Conservation (phyloP, 176 grass and related monocot species). For the Musa schizocarpa region DNA sequence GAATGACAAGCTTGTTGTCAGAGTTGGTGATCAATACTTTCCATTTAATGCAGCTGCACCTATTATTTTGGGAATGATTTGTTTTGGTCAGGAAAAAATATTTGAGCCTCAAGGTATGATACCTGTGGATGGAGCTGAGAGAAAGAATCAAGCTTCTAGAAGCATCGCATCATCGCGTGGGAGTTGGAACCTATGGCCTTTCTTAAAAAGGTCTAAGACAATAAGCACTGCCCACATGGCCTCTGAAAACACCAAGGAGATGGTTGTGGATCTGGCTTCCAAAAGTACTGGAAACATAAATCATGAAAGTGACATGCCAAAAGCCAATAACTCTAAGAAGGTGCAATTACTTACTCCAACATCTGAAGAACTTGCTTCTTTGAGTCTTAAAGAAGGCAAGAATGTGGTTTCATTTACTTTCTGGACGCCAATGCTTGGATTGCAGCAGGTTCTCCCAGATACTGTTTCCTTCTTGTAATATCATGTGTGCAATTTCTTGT, state of each 20-base stretch:
- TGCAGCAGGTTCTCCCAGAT: slow-evolving; percentile 61
- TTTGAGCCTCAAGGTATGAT: slow-evolving; percentile 71
- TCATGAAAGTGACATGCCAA: slow-evolving; percentile 27
- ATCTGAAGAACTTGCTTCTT: slow-evolving; percentile 66
- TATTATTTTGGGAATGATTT: slow-evolving; percentile 44
- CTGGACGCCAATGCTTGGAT: slow-evolving; percentile 78
- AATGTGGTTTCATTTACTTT: slow-evolving; percentile 80
- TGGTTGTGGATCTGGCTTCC: slow-evolving; percentile 10
- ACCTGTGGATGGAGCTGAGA: slow-evolving; percentile 40
- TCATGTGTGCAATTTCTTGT: not conserved
- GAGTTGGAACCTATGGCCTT: slow-evolving; percentile 88
- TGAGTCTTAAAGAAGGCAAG: slow-evolving; percentile 80
- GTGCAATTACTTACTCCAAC: slow-evolving; percentile 58
- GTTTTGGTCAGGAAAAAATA: slow-evolving; percentile 60
- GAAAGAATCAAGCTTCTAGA: slow-evolving; percentile 22
- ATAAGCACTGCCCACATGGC: slow-evolving; percentile 28
- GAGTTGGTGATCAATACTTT: slow-evolving; percentile 58
- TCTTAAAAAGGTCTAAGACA: slow-evolving; percentile 58
- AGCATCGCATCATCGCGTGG: slow-evolving; percentile 32
- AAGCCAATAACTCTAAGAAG: slow-evolving; percentile 38
- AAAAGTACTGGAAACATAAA: slow-evolving; percentile 21
- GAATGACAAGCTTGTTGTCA: slow-evolving; percentile 67
- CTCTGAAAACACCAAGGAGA: slow-evolving; percentile 25
- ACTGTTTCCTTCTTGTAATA: too few species aligned
- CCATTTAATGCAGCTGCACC: slow-evolving; percentile 62